phyloP scores from a whole-genome alignment of 139 green algal species.

The Closterium sp. region DNA sequence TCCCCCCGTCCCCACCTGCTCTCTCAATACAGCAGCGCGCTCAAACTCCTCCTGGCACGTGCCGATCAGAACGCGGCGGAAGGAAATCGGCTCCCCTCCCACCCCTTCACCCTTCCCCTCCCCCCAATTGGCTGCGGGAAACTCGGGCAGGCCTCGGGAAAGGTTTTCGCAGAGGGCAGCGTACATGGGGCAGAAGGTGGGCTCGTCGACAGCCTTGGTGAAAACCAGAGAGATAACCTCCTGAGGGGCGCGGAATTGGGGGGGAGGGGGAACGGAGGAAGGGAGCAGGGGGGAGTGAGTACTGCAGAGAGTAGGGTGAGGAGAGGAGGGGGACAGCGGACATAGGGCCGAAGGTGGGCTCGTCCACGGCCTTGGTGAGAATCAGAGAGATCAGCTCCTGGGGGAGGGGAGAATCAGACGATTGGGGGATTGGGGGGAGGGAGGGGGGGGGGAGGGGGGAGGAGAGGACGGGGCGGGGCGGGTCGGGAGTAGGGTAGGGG shows the following conservation, averaged over 20 bases:
- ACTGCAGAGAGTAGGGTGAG: not conserved
- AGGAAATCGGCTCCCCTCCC: slow-evolving; percentile 70
- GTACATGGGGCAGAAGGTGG: slow-evolving; percentile 92
- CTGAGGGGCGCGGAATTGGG: slow-evolving; percentile 60
- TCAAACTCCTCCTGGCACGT: slow-evolving; percentile 98
- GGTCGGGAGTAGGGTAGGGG: no score
- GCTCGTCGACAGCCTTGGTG: slow-evolving; percentile 95
- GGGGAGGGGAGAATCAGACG: no score
- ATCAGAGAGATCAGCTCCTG: slow-evolving; percentile 80
- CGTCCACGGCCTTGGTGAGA: slow-evolving; percentile 96
- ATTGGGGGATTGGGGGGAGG: no score
- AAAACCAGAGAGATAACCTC: slow-evolving; percentile 89
- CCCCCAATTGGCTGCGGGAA: not conserved
- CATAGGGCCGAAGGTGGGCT: slow-evolving; percentile 63
- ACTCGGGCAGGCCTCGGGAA: slow-evolving; percentile 43
- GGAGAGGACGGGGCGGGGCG: no score
- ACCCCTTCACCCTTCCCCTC: slow-evolving; percentile 62
- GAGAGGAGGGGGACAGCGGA: no score
- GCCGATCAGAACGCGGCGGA: slow-evolving; percentile 89
- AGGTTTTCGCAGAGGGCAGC: slow-evolving; percentile 72
- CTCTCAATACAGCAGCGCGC: not conserved
- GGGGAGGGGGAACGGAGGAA: not conserved
- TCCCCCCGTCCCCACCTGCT: slow-evolving; percentile 5
- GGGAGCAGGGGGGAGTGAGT: not conserved
- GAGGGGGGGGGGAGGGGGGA: no score